A percentile compares a stretch with the other conserved stretches of the same genome.
Conservation (phyloP, 2,329 filamentous ascomycete species). For the Alternaria solani region DNA sequence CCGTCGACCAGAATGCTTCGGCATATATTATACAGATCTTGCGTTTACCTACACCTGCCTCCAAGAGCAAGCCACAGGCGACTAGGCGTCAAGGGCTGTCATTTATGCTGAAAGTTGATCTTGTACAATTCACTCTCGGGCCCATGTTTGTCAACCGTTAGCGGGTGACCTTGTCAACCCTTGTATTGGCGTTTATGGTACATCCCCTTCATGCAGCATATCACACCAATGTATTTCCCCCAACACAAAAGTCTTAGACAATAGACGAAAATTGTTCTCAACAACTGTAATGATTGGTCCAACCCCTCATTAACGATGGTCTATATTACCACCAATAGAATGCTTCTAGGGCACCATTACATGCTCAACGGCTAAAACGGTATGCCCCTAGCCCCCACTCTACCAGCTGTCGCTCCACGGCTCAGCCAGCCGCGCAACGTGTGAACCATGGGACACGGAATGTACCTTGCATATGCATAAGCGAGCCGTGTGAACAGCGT, state of each 20-base stretch:
- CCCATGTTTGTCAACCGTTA: not conserved
- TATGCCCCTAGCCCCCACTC: not conserved
- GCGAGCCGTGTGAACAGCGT: slow-evolving; percentile 5
- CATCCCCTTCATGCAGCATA: not conserved
- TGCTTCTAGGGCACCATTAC: not conserved
- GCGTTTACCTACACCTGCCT: not conserved
- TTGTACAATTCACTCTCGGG: not conserved
- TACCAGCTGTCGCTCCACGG: not conserved
- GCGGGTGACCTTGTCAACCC: not conserved
- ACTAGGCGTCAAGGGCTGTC: not conserved
- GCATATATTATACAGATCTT: not conserved
- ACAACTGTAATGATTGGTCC: not conserved
- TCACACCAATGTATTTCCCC: not conserved
- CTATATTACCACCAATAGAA: slow-evolving; percentile 1
- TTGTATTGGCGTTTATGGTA: not conserved
- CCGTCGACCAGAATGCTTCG: not conserved
- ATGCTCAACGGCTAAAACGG: slow-evolving; percentile 3
- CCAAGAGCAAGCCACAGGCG: not conserved
- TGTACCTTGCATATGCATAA: slow-evolving; percentile 25
- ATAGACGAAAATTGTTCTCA: not conserved
- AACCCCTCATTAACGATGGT: not conserved
- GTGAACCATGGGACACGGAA: slow-evolving; percentile 1
- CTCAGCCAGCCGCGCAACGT: not conserved
- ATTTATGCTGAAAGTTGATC: not conserved
- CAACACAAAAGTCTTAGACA: not conserved